A percentile compares a stretch with the other conserved stretches of the same genome.
Evolutionary conservation across 2,329 filamentous ascomycete genomes (phyloP).

Genomic region (Dothideomycetes sp.): DNA sequence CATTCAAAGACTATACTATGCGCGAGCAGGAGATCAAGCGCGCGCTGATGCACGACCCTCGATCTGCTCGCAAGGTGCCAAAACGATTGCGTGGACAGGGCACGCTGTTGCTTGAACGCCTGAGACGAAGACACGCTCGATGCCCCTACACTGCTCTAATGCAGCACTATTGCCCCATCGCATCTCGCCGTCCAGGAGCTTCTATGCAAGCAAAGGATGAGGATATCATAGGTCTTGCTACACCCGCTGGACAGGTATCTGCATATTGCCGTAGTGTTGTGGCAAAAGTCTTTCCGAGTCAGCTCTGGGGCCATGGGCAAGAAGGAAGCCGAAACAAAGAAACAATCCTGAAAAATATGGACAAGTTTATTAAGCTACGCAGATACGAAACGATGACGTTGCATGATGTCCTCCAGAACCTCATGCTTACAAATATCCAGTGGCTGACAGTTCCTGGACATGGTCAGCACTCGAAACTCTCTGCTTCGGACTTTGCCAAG

Average conservation of each 20-base stretch:
- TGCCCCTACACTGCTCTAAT: constrained; percentile 76
- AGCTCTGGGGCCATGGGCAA: constrained; percentile 58
- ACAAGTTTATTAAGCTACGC: constrained; percentile 65
- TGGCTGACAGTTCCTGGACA: constrained; percentile 59
- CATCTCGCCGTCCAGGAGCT: no score
- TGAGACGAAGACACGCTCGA: constrained; percentile 59
- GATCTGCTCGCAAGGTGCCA: constrained; percentile 31
- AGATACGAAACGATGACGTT: constrained; percentile 73
- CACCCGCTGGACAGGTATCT: constrained; percentile 58
- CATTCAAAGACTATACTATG: constrained; percentile 73
- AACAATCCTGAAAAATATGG: constrained; percentile 55
- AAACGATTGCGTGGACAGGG: constrained; percentile 57
- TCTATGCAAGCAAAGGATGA: not conserved
- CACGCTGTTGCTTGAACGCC: constrained; percentile 48
- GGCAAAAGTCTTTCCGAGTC: constrained; percentile 58
- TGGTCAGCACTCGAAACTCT: constrained; percentile 42
- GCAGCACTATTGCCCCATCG: constrained; percentile 64
- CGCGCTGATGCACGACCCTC: not conserved
- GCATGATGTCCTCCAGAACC: constrained; percentile 62
- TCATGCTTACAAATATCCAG: constrained; percentile 40
- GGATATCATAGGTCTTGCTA: constrained; percentile 55
- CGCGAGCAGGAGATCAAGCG: constrained; percentile 68
- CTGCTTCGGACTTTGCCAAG: constrained; percentile 62
- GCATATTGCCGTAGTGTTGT: constrained; percentile 76
- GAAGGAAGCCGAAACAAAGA: constrained; percentile 48